Evolutionary conservation across 495 filamentous ascomycete species (phyloP).

Genomic region (Aspergillus affinis): DNA sequence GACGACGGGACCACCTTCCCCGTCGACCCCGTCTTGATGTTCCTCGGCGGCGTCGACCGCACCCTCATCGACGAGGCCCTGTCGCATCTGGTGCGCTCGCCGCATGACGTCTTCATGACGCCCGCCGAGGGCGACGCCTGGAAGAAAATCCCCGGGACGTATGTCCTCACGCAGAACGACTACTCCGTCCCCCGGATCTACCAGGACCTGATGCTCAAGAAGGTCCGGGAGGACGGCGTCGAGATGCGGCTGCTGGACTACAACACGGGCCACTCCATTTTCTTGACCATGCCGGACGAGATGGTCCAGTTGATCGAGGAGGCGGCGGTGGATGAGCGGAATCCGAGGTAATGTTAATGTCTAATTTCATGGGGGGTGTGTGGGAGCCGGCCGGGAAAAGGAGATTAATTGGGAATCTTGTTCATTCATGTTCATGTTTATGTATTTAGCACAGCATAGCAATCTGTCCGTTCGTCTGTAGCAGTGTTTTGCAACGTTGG

Average conservation of each 20-base stretch:
- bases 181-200: slow-evolving; percentile 30
- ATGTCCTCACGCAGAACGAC: slow-evolving; percentile 35
- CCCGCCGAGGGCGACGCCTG: slow-evolving; percentile 29
- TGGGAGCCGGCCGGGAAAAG: too few relatives aligned
- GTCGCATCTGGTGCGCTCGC: slow-evolving; percentile 31
- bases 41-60: slow-evolving; percentile 29
- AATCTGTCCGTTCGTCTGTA: too few relatives aligned
- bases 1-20: slow-evolving; percentile 22
- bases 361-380: too few relatives aligned
- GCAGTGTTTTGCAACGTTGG: too few relatives aligned
- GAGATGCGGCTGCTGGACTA: slow-evolving; percentile 26
- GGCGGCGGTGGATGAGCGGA: slow-evolving; percentile 17
- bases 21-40: slow-evolving; percentile 23
- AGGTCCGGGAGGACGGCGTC: slow-evolving; percentile 24
- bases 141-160: slow-evolving; percentile 37
- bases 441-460: too few relatives aligned
- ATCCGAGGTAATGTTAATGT: not conserved
- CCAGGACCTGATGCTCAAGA: slow-evolving; percentile 37
- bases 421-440: too few relatives aligned
- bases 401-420: too few relatives aligned
- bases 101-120: slow-evolving; percentile 25
- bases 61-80: slow-evolving; percentile 21
- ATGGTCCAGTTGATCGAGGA: slow-evolving; percentile 22
- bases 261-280: slow-evolving; percentile 32
- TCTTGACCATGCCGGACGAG: slow-evolving; percentile 27